Conservation (phyloP, 2,329 filamentous ascomycete genomes). For the Ophidiomyces ophidiicola region DNA sequence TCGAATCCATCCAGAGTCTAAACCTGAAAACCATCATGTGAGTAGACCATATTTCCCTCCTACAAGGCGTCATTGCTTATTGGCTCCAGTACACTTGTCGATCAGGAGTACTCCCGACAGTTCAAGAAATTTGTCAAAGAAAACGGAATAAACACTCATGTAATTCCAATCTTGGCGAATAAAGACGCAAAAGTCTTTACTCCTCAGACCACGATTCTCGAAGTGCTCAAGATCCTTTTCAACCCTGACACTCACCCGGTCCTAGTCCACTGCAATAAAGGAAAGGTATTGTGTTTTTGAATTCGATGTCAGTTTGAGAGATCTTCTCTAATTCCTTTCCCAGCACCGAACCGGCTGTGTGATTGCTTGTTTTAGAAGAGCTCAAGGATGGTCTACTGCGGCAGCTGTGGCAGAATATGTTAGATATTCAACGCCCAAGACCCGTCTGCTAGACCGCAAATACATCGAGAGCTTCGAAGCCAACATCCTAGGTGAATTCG, state of each 20-base stretch:
- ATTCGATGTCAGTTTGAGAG: not conserved
- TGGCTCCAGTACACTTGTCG: slow-evolving; percentile 46
- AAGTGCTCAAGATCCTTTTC: slow-evolving; percentile 59
- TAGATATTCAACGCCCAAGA: slow-evolving; percentile 44
- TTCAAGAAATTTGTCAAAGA: slow-evolving; percentile 50
- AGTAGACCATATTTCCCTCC: slow-evolving; percentile 21
- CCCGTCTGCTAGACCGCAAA: slow-evolving; percentile 28
- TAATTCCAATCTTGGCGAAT: slow-evolving; percentile 74
- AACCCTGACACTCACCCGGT: slow-evolving; percentile 65
- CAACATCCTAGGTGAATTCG: slow-evolving; percentile 17
- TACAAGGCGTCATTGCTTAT: slow-evolving; percentile 5
- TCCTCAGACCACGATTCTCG: slow-evolving; percentile 52
- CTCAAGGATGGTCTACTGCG: slow-evolving; percentile 53
- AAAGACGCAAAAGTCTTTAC: slow-evolving; percentile 60
- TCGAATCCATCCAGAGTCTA: slow-evolving; percentile 54
- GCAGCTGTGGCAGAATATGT: slow-evolving; percentile 62
- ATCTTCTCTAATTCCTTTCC: slow-evolving; percentile 1
- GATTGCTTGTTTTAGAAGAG: slow-evolving; percentile 64
- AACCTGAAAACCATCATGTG: slow-evolving; percentile 69
- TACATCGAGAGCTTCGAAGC: slow-evolving; percentile 22
- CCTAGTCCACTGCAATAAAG: slow-evolving; percentile 86
- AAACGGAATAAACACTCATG: slow-evolving; percentile 57
- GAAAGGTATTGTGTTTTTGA: slow-evolving; percentile 48
- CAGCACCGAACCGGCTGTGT: slow-evolving; percentile 83
- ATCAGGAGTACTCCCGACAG: slow-evolving; percentile 43